Conservation (phyloP, 2,329 filamentous ascomycete species). For the Colletotrichum cereale region DNA sequence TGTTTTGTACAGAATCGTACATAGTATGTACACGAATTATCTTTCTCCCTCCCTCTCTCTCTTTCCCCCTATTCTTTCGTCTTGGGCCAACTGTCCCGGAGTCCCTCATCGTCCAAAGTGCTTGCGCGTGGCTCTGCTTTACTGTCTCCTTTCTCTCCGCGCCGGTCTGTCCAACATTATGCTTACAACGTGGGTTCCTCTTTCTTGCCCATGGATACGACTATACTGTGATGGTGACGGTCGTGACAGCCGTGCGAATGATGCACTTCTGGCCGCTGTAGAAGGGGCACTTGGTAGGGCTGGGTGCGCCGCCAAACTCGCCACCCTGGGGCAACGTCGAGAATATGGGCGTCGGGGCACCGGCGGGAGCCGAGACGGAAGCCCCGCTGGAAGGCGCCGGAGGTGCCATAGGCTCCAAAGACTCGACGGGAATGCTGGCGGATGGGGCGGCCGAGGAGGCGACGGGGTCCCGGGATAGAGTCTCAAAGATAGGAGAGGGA, state of each 20-base stretch:
- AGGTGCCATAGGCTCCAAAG: not conserved
- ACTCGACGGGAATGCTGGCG: not conserved
- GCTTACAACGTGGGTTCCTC: not conserved
- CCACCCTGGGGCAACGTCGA: slow-evolving; percentile 20
- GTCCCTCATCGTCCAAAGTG: not conserved
- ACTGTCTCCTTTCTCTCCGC: not conserved
- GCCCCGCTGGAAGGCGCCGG: not conserved
- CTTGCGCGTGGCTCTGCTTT: not conserved
- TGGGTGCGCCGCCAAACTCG: not conserved
- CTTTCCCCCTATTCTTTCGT: not conserved
- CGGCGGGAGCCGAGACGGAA: slow-evolving; percentile 16
- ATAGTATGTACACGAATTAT: slow-evolving; percentile 36
- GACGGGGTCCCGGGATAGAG: not conserved
- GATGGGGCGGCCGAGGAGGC: slow-evolving; percentile 1
- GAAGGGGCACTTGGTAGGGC: slow-evolving; percentile 3
- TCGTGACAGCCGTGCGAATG: slow-evolving; percentile 19
- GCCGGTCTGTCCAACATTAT: not conserved
- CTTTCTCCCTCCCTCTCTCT: too few species aligned
- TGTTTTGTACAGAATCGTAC: slow-evolving; percentile 33
- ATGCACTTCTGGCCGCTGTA: slow-evolving; percentile 3
- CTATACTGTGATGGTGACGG: slow-evolving; percentile 26
- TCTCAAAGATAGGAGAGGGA: not conserved
- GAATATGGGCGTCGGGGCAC: slow-evolving; percentile 22
- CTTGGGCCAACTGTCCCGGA: slow-evolving; percentile 2
- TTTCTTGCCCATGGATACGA: not conserved